Conservation (phyloP, 129 eudicot species). For the carrot (Daucus carota) region DNA sequence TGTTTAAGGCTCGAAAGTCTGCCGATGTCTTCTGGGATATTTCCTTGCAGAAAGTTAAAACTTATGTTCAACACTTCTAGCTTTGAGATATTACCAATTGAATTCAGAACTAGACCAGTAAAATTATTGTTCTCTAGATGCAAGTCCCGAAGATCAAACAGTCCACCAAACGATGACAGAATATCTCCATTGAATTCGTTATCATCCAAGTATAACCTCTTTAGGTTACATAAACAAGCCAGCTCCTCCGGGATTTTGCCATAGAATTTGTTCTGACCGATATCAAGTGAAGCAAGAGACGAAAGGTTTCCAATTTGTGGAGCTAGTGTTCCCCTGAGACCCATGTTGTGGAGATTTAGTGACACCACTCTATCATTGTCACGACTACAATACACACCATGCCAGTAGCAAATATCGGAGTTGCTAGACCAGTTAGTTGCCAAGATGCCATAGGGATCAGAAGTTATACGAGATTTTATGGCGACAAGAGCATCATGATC, state of each 20-base stretch:
- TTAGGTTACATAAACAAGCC: not conserved
- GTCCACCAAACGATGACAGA: conserved; percentile 9
- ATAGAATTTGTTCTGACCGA: conserved; percentile 11
- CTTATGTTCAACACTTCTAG: not conserved
- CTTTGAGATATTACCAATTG: not conserved
- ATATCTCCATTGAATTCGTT: conserved; percentile 21
- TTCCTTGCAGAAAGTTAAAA: conserved; percentile 5
- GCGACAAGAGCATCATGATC: conserved; percentile 2
- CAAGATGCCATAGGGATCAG: not conserved
- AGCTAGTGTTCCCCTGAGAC: conserved; percentile 12
- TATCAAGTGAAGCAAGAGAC: conserved; percentile 5
- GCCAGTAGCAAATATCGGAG: not conserved
- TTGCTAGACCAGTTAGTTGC: not conserved
- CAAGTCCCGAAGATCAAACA: conserved; percentile 7
- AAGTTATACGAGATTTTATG: not conserved
- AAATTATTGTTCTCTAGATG: conserved; percentile 9
- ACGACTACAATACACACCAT: not conserved
- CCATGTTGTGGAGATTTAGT: conserved; percentile 5
- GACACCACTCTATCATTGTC: not conserved
- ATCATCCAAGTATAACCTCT: not conserved
- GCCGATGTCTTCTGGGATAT: not conserved
- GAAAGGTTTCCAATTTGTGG: conserved; percentile 17
- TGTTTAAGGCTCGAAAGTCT: not conserved
- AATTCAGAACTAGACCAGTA: conserved; percentile 7
- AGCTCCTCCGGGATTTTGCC: conserved; percentile 16